phyloP scores from a whole-genome alignment of 148 eudicot species.

The Fagopyrum tataricum region DNA sequence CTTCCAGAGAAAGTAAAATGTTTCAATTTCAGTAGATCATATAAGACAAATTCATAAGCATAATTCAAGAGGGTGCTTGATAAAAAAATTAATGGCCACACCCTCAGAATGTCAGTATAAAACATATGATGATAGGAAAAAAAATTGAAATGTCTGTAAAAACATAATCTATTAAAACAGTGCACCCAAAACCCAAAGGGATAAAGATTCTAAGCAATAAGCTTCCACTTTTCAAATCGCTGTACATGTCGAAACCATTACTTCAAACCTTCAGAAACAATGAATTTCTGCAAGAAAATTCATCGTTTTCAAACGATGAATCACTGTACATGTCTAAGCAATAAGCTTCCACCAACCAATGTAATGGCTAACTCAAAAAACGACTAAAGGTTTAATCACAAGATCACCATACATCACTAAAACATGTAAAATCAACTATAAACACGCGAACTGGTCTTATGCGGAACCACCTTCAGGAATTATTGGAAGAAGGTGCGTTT shows the following conservation, averaged over 20 bases:
- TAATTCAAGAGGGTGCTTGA: not conserved
- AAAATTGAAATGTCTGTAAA: not conserved
- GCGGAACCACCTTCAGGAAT: no score
- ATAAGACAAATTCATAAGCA: not conserved
- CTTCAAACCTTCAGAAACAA: not conserved
- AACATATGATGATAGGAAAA: not conserved
- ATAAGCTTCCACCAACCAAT: not conserved
- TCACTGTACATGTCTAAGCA: not conserved
- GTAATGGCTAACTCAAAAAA: not conserved
- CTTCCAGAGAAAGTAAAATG: constrained; percentile 27
- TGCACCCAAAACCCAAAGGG: not conserved
- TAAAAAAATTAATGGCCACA: not conserved
- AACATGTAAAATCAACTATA: no score
- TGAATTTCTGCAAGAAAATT: not conserved
- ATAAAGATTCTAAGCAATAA: not conserved
- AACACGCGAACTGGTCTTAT: no score
- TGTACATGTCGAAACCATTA: not conserved
- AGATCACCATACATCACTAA: no score
- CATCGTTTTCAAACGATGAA: not conserved
- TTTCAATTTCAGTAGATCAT: not conserved
- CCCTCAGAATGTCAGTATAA: not conserved
- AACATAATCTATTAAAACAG: not conserved
- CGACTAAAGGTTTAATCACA: not conserved
- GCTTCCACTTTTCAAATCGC: not conserved
- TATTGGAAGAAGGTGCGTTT: no score